Conservation (phyloP, 352 stramenopile genomes). For the Halophytophthora batemanensis region DNA sequence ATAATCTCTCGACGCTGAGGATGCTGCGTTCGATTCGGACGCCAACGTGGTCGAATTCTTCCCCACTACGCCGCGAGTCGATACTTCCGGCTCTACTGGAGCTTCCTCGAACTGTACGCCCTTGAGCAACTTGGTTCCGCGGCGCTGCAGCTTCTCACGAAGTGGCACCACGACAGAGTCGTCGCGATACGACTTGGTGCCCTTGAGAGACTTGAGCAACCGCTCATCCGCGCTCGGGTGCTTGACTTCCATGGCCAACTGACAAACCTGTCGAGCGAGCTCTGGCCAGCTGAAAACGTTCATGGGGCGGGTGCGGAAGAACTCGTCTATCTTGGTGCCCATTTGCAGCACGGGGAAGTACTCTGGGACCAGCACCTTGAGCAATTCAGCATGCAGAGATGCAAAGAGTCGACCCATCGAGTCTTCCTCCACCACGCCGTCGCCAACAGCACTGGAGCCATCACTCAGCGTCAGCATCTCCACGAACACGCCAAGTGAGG, state of each 20-base stretch:
- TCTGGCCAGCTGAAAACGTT: conserved; percentile 83
- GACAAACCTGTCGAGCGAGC: conserved; percentile 66
- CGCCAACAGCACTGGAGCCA: conserved; percentile 41
- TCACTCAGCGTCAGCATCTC: conserved; percentile 47
- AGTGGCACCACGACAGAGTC: conserved; percentile 58
- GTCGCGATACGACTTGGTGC: conserved; percentile 67
- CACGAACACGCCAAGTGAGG: conserved; percentile 52
- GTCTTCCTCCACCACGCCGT: conserved; percentile 49
- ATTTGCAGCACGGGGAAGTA: conserved; percentile 73
- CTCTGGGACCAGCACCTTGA: conserved; percentile 52
- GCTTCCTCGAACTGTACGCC: conserved; percentile 55
- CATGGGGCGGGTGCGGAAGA: conserved; percentile 66
- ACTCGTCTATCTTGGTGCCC: conserved; percentile 66
- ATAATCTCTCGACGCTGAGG: conserved; percentile 23
- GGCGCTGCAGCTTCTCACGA: conserved; percentile 36
- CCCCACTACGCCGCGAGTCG: conserved; percentile 2
- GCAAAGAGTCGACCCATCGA: conserved; percentile 42
- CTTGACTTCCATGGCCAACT: conserved; percentile 69
- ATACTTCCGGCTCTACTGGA: conserved; percentile 16
- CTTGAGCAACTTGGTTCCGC: conserved; percentile 44
- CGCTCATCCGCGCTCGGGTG: conserved; percentile 69
- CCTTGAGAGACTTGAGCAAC: conserved; percentile 72
- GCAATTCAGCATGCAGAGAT: conserved; percentile 47
- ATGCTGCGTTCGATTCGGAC: conserved; percentile 13
- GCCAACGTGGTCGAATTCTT: conserved; percentile 14